Evolutionary conservation across 192 early-diverging fungal species (phyloP).

Genomic region (Pecoramyces ruminantium): DNA sequence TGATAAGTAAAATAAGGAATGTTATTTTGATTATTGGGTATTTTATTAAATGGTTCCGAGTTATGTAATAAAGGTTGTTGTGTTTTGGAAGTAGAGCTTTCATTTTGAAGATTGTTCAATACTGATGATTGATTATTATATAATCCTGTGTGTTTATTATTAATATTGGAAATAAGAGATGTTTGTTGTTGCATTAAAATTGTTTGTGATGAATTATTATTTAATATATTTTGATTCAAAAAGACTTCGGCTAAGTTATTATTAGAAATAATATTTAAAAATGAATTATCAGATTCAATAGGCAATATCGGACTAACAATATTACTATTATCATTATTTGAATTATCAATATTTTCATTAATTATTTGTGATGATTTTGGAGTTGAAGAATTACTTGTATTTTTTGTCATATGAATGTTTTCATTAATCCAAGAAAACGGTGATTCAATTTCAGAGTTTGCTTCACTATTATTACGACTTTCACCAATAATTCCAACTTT

Average conservation of each 20-base stretch:
- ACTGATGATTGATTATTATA: not conserved
- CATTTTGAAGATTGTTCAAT: not conserved
- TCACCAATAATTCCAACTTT: not conserved
- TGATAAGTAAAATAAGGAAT: not conserved
- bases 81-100: not conserved
- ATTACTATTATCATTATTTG: not conserved
- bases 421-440: not conserved
- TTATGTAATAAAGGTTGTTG: not conserved
- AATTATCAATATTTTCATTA: not conserved
- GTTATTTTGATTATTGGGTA: not conserved
- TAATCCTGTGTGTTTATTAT: not conserved
- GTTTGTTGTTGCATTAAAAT: not conserved
- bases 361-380: not conserved
- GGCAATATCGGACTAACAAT: not conserved
- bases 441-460: not conserved
- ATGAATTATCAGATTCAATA: not conserved
- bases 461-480: not conserved
- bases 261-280: not conserved
- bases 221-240: not conserved
- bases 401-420: not conserved
- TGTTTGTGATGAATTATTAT: not conserved
- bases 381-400: not conserved
- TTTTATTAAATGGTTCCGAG: no score
- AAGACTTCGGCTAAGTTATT: not conserved
- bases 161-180: not conserved